These are phyloP conservation scores for Pythium brachiatum DNA, from an alignment of 352 stramenopile genomes.

Conservation along the genomic window DNA sequence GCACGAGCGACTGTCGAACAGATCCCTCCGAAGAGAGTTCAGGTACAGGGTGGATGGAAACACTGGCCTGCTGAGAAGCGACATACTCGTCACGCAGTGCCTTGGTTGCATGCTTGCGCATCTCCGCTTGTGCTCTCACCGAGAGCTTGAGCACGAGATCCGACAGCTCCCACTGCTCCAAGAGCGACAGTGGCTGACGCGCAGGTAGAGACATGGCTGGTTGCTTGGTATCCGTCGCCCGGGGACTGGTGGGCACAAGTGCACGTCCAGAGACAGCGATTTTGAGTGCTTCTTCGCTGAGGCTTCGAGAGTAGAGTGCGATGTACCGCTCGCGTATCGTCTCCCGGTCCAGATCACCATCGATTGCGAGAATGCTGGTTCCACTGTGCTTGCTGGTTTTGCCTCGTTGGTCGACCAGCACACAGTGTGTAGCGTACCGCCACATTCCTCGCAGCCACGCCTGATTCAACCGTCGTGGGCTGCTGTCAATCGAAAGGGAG, in stretches of 20 bases:
- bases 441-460: conserved; percentile 67
- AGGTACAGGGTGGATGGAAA: background rate
- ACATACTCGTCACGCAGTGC: conserved; percentile 38
- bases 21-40: background rate
- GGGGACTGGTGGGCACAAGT: conserved; percentile 28
- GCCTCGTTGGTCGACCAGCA: conserved; percentile 35
- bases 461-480: conserved; percentile 27
- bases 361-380: background rate
- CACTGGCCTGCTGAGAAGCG: conserved; percentile 3
- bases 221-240: conserved; percentile 11
- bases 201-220: conserved; percentile 23
- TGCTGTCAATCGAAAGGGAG: conserved; percentile 26
- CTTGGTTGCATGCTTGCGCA: conserved; percentile 39
- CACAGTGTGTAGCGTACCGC: conserved; percentile 53
- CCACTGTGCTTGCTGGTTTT: conserved; percentile 15
- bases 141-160: conserved; percentile 51
- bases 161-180: conserved; percentile 64
- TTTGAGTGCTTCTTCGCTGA: conserved; percentile 38
- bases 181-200: conserved; percentile 34
- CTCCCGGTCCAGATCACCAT: background rate
- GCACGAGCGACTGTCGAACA: background rate
- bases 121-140: conserved; percentile 49
- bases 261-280: conserved; percentile 41
- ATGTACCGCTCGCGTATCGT: conserved; percentile 40
- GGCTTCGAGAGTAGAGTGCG: conserved; percentile 54